Base-by-base conservation (phyloP, 2,329 filamentous ascomycete genomes). In the Calonectria pseudoturangicola region DNA sequence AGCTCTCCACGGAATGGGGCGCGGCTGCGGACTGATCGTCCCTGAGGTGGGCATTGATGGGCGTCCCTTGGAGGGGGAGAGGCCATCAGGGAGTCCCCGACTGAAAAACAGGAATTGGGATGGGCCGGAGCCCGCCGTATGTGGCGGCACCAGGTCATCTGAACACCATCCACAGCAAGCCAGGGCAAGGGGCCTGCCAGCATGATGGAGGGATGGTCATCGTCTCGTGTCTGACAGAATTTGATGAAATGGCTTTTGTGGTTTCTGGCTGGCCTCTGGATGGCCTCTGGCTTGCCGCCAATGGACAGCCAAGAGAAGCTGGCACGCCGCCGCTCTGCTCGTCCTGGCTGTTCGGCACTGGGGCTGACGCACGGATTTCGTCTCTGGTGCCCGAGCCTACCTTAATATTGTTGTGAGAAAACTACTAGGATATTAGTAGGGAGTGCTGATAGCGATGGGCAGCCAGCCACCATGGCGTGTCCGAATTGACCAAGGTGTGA, bases 1-100 rank as follows among this genome's bases (percentile, higher is more conserved):
- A 79, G 77, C 77, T 79, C 73, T 72, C 77, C 77, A 74, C 71
- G 63, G 67, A 71, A 77, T 75, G 75, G 76, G 67, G 67, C 71
- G 62, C 66, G 66, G 73, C 70, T 48, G 65, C 67, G 74, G 75
- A 73, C 60, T 73, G 73, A 79, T 78, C 69, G 73, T 63, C 70
- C 56, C 69, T 76, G 70, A 62, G 71, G 72, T 74, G 70, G 73
- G 39, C 51, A 54, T 45, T 47, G 71, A 71, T 68, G 51, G 39
- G 58, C 54, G 71, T 66, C 72, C 67, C 64, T 67, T 39, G 54
- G 54, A 39, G 33, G 54, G 33, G 33, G 54, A n/a, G n/a, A 58
- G 12, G 54, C 33, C 33, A 58, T 58, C 47, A 73, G 43, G 58
- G 30, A 69, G 36, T 58, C 48, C 41, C 36, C 62, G 47, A 56